These are phyloP conservation scores for Hyaloperonospora arabidopsidis DNA, from an alignment of 352 stramenopile species.

Conservation along the genomic window DNA sequence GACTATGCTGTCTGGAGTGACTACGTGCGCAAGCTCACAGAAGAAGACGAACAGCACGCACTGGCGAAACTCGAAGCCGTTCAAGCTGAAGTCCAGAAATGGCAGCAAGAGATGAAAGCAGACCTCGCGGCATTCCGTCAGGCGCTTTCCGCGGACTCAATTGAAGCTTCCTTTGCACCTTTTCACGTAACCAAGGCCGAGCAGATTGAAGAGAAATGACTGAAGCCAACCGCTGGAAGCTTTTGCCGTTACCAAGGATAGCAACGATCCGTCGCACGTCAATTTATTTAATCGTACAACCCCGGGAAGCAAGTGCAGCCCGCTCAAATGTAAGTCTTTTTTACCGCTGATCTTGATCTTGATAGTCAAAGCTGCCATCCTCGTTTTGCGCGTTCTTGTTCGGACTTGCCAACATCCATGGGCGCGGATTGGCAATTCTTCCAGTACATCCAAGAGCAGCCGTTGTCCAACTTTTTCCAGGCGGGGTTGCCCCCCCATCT, in stretches of 20 bases:
- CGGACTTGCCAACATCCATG: conserved; percentile 71
- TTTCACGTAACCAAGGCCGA: conserved; percentile 31
- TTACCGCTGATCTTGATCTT: conserved; percentile 25
- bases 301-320: conserved; percentile 10
- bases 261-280: conserved; percentile 8
- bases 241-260: conserved; percentile 16
- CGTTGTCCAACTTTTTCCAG: conserved; percentile 57
- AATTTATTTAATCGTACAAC: conserved; percentile 31
- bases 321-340: conserved; percentile 9
- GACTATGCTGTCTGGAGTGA: conserved; percentile 70
- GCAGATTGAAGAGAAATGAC: conserved; percentile 7
- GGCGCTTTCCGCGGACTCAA: conserved; percentile 43
- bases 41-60: conserved; percentile 62
- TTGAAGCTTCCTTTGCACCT: conserved; percentile 39
- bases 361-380: conserved; percentile 43
- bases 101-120: conserved; percentile 66
- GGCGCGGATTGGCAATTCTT: conserved; percentile 39
- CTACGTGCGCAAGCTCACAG: conserved; percentile 54
- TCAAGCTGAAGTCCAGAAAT: conserved; percentile 61
- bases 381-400: conserved; percentile 77
- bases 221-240: neutral
- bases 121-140: conserved; percentile 56
- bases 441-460: conserved; percentile 53
- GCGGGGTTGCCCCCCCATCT: conserved; percentile 82
- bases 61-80: conserved; percentile 54